These are phyloP conservation scores for carrot (Daucus carota) DNA, from an alignment of 129 eudicot species.

Conservation along the genomic window DNA sequence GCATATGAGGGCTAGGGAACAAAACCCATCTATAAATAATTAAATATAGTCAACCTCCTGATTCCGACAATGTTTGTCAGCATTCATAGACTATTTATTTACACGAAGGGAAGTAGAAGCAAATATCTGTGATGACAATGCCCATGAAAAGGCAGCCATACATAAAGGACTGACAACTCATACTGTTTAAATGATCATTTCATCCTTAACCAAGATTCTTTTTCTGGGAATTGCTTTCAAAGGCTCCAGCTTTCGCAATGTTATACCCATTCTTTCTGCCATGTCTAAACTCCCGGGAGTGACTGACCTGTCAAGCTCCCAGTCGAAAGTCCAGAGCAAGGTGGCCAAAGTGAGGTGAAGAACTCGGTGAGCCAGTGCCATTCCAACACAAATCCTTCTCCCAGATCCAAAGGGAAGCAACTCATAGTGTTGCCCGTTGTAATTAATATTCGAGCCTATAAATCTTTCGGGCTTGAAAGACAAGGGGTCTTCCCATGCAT, in stretches of 20 bases:
- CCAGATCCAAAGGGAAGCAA: conserved; percentile 53
- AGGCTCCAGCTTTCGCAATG: not conserved
- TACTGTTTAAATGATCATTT: too few species aligned
- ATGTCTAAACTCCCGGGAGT: not conserved
- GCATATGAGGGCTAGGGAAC: too few species aligned
- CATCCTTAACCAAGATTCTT: too few species aligned
- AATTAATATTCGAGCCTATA: conserved; percentile 4
- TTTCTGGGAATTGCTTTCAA: not conserved
- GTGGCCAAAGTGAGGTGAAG: not conserved
- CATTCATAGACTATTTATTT: too few species aligned
- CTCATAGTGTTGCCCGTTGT: conserved; percentile 57
- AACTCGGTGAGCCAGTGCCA: conserved; percentile 5
- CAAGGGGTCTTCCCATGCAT: conserved; percentile 35
- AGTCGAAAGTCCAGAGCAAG: not conserved
- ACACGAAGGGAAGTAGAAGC: too few species aligned
- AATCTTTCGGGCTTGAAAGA: conserved; percentile 62
- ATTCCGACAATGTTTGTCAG: too few species aligned
- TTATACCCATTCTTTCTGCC: conserved; percentile 7
- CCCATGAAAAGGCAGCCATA: too few species aligned
- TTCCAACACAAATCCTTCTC: conserved; percentile 1
- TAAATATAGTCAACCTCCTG: too few species aligned
- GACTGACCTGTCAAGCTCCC: not conserved
- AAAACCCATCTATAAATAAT: too few species aligned
- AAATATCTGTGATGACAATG: too few species aligned
- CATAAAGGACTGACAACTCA: too few species aligned